Base-by-base conservation (phyloP, 2,329 filamentous ascomycete species). In the Alternaria hordeiaustralica region DNA sequence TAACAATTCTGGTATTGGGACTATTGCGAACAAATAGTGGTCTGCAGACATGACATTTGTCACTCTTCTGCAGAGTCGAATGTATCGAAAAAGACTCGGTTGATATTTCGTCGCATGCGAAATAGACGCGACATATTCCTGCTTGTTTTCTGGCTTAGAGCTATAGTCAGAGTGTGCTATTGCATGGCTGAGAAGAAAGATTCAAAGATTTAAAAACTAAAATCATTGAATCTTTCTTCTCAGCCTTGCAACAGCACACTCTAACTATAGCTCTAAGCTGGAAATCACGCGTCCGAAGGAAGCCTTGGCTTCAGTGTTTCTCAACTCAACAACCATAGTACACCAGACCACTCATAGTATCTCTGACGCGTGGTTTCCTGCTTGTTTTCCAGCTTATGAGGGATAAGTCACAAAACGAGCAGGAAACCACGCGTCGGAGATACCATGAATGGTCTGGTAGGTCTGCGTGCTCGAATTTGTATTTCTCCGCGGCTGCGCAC, bases 401-500 rank as follows among this genome's bases (percentile, higher is more conserved):
- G 28, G 28, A 30, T 30, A 30, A 30, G 28, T 30, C 28, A 1
- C 2, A 36, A 36, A 36, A 3, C 33, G 2, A 36, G 33, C 33
- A 36, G 33, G 33, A 36, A 36, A 36, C 33, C 33, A 36, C 33
- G 33, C 4, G 15, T 25, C 45, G 56, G 33, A 53, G 46, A 53
- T 30, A 41, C 20, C 20, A 20, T 41, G 56, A 18, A 15, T 51
- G 36, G 30, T 60, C 45, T 28, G 26, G 25, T 56, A n/a, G 25
- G 45, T 33, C 23, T 15, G 10, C 25, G 20, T 61, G 47, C 9
- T 33, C 20, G 47, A 30, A 21, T 36, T 23, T 61, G 66, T 36
- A 45, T 47, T 66, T 71, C 69, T 71, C 69, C 69, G 69, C 68
- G 69, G 69, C 21, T 28, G 50, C 23, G 44, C 58, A 26, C n/a